Percentiles rank a stretch among this genome's conserved stretches.
Conservation (phyloP, 2,329 filamentous ascomycete genomes). For the Xylaria digitata region DNA sequence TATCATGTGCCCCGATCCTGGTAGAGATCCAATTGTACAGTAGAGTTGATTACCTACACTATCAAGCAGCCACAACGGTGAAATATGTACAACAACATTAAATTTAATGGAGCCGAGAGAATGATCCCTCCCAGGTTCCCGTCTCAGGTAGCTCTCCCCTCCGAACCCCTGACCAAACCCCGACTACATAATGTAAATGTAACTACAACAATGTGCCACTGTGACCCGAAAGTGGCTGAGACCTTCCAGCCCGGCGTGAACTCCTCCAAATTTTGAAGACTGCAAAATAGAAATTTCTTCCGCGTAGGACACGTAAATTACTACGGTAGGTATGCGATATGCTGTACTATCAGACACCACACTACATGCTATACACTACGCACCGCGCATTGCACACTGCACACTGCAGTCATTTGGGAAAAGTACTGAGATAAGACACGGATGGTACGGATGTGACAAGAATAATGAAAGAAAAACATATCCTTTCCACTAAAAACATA, state of each 20-base stretch:
- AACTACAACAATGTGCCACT: conserved; percentile 13
- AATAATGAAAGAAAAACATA: background rate
- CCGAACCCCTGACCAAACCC: conserved; percentile 4
- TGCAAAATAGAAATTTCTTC: background rate
- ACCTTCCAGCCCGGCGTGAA: conserved; percentile 12
- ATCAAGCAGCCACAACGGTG: conserved; percentile 22
- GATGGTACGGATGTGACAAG: conserved; percentile 23
- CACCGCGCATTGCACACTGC: no score
- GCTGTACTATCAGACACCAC: background rate
- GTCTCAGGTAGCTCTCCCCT: background rate
- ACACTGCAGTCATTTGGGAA: background rate
- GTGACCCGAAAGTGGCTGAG: conserved; percentile 31
- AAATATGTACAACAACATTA: background rate
- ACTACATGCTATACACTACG: no score
- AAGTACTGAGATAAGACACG: conserved; percentile 21
- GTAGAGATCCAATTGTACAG: background rate
- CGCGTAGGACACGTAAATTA: background rate
- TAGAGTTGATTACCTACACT: conserved; percentile 5
- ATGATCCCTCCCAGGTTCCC: background rate
- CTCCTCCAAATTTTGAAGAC: conserved; percentile 1
- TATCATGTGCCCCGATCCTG: background rate
- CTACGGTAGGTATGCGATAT: background rate
- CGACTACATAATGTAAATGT: background rate
- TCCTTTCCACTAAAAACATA: background rate
- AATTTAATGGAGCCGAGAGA: background rate